phyloP scores from a whole-genome alignment of 441 rosid genomes.

The Macaranga tanarius region DNA sequence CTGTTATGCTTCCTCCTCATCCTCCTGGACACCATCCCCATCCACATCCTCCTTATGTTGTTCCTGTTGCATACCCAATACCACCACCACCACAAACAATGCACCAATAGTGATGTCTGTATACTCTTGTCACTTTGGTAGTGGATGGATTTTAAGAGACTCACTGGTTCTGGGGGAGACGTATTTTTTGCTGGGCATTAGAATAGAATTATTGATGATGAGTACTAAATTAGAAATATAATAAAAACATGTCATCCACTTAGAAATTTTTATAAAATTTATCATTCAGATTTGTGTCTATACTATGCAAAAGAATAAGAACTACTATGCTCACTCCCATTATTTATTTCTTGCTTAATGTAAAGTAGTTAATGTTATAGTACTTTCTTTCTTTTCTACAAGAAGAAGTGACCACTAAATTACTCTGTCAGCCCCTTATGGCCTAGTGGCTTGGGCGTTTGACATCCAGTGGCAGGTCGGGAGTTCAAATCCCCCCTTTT shows the following conservation, averaged over 20 bases:
- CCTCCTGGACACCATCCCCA: constrained; percentile 38
- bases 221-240: not conserved
- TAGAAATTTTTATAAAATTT: not conserved
- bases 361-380: too few species aligned
- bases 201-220: not conserved
- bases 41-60: constrained; percentile 49
- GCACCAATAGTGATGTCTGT: constrained; percentile 42
- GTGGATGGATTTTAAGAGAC: not conserved
- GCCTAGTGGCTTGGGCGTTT: too few species aligned
- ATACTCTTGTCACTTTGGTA: not conserved
- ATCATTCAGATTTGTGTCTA: not conserved
- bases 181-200: not conserved
- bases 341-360: too few species aligned
- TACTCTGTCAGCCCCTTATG: too few species aligned
- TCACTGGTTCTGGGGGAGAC: not conserved
- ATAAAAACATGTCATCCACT: not conserved
- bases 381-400: too few species aligned
- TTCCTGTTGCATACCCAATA: constrained; percentile 70
- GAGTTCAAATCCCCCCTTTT: too few species aligned
- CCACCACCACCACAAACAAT: constrained; percentile 56
- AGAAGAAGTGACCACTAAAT: too few species aligned
- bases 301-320: not conserved
- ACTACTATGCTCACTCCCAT: not conserved
- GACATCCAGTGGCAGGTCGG: too few species aligned
- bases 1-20: constrained; percentile 77